Evolutionary conservation across 768 basidiomycete genomes (phyloP), one percentile per base, ranked within the genome.

Genomic region (Sistotremastrum suecicum): DNA sequence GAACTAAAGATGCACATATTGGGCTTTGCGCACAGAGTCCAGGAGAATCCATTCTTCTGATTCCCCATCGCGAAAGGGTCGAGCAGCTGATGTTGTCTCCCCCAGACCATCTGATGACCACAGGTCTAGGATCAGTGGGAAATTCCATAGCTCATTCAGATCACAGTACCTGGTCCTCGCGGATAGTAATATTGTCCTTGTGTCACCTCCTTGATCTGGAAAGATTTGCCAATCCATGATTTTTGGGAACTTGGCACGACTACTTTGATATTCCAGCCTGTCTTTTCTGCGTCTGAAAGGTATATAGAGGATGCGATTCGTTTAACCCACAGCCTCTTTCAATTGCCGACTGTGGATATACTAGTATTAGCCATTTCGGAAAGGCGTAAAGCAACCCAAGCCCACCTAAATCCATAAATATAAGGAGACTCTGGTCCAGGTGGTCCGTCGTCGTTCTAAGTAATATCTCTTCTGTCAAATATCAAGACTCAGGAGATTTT

Each of bases 11-110:
- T 72, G 47, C 65, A 20, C 20, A 20, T 20, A 20, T 20, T 20
- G 20, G 20, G 20, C 20, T 20, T 20, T 20, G 20, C 20, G 20
- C 20, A 88, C 86, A 10, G 85, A 86, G 49, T 88, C 85, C 5
- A 95, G 65, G 29, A 98, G 71, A 47, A 95, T 78, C 92, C 92
- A 98, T 64, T 95, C 88, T 29, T 76, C 82, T 44, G 81, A 65
- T 64, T 92, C 90, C 35, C 76, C 81, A 4, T 80, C 74, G 56
- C 75, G 73, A 42, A 91, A 60, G 4, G 82, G 78, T 46, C 92
- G 68, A 20, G 83, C 67, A 29, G 54, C 55, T 12, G 64, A 57
- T 7, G 80, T 76, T 11, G 63, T 74, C 53, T 92, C 88, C 1
- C 91, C 89, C 34, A 61, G 52, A 9, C 80, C 74, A 50, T 86